Conservation (phyloP, 352 stramenopile genomes). For the Thraustochytrium striatum region DNA sequence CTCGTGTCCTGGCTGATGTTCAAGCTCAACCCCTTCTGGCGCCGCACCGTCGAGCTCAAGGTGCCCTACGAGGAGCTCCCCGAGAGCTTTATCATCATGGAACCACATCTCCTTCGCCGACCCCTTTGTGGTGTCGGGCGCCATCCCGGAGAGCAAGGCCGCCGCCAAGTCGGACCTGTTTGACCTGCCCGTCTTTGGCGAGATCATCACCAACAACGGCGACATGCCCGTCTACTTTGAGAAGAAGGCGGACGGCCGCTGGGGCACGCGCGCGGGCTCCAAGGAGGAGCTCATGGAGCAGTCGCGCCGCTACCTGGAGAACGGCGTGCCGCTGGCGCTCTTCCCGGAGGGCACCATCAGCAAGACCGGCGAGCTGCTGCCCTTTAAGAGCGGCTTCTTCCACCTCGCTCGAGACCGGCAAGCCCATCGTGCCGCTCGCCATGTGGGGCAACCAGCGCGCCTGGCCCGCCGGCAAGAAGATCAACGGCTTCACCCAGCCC, state of each 20-base stretch:
- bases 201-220: not conserved
- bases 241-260: slow-evolving; percentile 35
- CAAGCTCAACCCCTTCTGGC: slow-evolving; percentile 47
- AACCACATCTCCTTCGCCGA: slow-evolving; percentile 45
- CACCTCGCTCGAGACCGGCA: not conserved
- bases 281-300: slow-evolving; percentile 7
- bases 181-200: slow-evolving; percentile 24
- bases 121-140: slow-evolving; percentile 9
- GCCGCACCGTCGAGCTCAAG: not conserved
- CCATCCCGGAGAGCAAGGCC: slow-evolving; percentile 10
- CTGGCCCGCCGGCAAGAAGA: not conserved
- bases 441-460: slow-evolving; percentile 30
- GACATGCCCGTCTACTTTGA: slow-evolving; percentile 29
- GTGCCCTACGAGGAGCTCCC: slow-evolving; percentile 23
- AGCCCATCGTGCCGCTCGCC: slow-evolving; percentile 30
- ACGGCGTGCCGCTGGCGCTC: slow-evolving; percentile 3
- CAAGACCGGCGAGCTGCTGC: slow-evolving; percentile 14
- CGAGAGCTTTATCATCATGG: not conserved
- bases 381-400: slow-evolving; percentile 44
- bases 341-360: slow-evolving; percentile 41
- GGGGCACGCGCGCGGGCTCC: not conserved
- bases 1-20: slow-evolving; percentile 1
- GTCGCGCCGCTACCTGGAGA: not conserved
- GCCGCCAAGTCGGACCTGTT: slow-evolving; percentile 24
- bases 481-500: no score